Evolutionary conservation across 345 rosid genomes (phyloP).

Genomic region (Eucalyptus curtisii): DNA sequence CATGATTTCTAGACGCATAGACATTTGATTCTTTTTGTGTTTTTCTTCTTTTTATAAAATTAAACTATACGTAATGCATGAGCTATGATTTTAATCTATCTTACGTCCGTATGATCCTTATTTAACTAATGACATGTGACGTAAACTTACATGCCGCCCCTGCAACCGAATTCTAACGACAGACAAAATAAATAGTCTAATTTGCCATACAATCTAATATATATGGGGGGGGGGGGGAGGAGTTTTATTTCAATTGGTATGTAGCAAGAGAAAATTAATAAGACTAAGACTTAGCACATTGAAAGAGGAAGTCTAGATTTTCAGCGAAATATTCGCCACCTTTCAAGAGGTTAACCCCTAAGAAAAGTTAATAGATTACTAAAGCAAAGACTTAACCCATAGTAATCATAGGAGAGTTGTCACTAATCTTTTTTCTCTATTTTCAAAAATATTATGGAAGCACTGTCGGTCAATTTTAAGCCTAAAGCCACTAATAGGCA

Average conservation of each 20-base stretch:
- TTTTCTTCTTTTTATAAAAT: too few species aligned
- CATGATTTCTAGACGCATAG: neutral
- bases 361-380: neutral
- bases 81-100: too few species aligned
- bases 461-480: neutral
- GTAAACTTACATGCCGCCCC: too few species aligned
- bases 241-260: neutral
- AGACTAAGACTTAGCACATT: neutral
- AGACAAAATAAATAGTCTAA: too few species aligned
- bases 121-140: too few species aligned
- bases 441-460: too few species aligned
- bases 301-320: neutral
- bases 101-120: too few species aligned
- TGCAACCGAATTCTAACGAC: too few species aligned
- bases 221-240: neutral
- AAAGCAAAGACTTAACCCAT: neutral
- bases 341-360: neutral
- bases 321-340: neutral
- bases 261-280: neutral
- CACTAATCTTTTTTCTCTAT: neutral
- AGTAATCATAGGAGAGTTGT: too few species aligned
- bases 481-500: neutral
- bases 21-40: neutral
- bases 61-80: too few species aligned
- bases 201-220: too few species aligned